Percentiles rank a stretch among this genome's conserved stretches.
phyloP scores from a whole-genome alignment of 2,329 filamentous ascomycete species.

The Phoma sp. region DNA sequence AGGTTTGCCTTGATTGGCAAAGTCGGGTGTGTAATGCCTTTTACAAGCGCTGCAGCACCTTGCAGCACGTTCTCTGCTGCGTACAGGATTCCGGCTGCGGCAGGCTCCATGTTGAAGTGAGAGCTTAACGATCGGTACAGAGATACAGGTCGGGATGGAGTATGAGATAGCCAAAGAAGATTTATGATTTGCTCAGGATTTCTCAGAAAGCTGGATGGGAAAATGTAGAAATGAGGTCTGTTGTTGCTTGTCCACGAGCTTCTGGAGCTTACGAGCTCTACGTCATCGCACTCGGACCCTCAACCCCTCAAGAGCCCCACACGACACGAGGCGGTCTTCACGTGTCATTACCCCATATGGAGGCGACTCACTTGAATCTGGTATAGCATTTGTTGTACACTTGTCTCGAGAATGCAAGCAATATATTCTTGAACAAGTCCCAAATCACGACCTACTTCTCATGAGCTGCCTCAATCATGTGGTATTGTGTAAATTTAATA shows the following conservation, averaged over 20 bases:
- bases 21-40: slow-evolving; percentile 56
- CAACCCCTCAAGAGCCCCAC: background rate
- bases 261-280: slow-evolving; percentile 11
- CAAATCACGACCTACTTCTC: too few relatives aligned
- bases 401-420: too few relatives aligned
- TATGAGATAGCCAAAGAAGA: background rate
- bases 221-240: background rate
- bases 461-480: too few relatives aligned
- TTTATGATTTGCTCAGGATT: background rate
- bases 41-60: slow-evolving; percentile 55
- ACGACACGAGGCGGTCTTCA: background rate
- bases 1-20: slow-evolving; percentile 59
- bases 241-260: slow-evolving; percentile 5
- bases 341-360: background rate
- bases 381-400: too few relatives aligned
- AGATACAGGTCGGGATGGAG: background rate
- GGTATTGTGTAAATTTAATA: too few relatives aligned
- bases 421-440: too few relatives aligned
- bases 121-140: background rate
- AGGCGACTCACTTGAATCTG: too few relatives aligned
- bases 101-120: slow-evolving; percentile 42
- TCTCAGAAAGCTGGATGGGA: background rate
- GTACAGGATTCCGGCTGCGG: slow-evolving; percentile 46
- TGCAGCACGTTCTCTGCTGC: slow-evolving; percentile 44
- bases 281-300: background rate